Conservation (phyloP, 2,329 filamentous ascomycete genomes). For the Ascochyta koolunga region DNA sequence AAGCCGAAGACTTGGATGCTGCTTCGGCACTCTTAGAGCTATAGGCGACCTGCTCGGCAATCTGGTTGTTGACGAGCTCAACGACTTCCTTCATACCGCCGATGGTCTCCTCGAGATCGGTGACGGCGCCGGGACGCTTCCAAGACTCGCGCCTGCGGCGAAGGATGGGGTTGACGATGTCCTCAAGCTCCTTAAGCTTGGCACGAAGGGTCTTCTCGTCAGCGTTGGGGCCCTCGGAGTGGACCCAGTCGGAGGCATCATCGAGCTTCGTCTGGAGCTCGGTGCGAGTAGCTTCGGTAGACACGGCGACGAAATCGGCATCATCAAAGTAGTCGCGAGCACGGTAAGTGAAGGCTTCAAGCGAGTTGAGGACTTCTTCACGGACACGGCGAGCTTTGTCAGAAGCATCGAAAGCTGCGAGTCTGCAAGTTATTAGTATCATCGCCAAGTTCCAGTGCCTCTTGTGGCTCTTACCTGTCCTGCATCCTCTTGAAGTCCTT, state of each 20-base stretch:
- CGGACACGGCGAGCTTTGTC: conserved; percentile 77
- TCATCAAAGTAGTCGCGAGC: conserved; percentile 82
- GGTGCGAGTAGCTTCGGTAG: conserved; percentile 71
- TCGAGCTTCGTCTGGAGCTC: conserved; percentile 71
- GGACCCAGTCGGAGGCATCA: conserved; percentile 85
- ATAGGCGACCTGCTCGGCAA: conserved; percentile 70
- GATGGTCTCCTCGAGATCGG: conserved; percentile 71
- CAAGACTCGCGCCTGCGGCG: conserved; percentile 74
- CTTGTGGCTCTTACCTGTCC: conserved; percentile 53
- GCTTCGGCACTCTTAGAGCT: conserved; percentile 46
- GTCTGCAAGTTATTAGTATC: conserved; percentile 53
- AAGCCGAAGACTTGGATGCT: conserved; percentile 51
- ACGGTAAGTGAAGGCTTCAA: conserved; percentile 94
- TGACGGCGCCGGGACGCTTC: conserved; percentile 73
- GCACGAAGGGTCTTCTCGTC: conserved; percentile 74
- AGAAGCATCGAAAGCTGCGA: conserved; percentile 84
- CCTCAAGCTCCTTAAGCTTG: conserved; percentile 77
- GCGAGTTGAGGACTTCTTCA: conserved; percentile 87
- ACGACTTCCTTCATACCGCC: conserved; percentile 74
- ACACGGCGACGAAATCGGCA: conserved; percentile 72
- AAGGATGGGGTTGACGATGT: conserved; percentile 77
- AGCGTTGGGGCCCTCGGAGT: conserved; percentile 81
- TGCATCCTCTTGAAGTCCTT: conserved; percentile 67
- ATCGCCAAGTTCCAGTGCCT: neutral
- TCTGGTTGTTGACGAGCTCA: conserved; percentile 70